A percentile compares a stretch with the other conserved stretches of the same genome.
Conservation (phyloP, 768 basidiomycete genomes). For the Calocybe indica region DNA sequence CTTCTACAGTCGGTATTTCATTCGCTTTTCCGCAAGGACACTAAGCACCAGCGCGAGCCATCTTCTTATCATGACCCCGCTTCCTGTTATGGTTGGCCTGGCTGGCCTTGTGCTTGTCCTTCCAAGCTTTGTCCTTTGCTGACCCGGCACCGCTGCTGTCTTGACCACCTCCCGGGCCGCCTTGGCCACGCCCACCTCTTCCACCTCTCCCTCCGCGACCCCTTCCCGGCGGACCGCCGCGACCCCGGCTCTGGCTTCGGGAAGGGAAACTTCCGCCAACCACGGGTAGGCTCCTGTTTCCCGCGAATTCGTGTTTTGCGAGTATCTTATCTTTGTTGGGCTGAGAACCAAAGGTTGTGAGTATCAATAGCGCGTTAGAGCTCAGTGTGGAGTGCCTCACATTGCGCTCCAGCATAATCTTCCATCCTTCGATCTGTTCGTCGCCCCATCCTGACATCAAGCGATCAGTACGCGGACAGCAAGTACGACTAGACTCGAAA, state of each 20-base stretch:
- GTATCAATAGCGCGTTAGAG: not conserved
- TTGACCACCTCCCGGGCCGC: constrained; percentile 31
- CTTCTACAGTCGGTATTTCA: too few species aligned
- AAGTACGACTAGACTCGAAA: not conserved
- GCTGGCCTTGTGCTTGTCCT: constrained; percentile 73
- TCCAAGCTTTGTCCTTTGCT: constrained; percentile 59
- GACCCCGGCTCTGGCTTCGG: constrained; percentile 7
- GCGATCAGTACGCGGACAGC: constrained; percentile 13
- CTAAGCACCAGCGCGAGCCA: constrained; percentile 52
- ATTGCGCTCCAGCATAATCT: constrained; percentile 82
- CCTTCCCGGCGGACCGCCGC: constrained; percentile 16
- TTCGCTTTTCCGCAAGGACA: too few species aligned
- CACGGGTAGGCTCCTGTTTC: constrained; percentile 35
- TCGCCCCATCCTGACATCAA: constrained; percentile 52
- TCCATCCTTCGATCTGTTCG: constrained; percentile 92
- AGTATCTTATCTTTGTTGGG: constrained; percentile 72
- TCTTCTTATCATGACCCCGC: constrained; percentile 86
- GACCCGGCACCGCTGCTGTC: constrained; percentile 28
- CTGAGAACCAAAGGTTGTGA: constrained; percentile 22
- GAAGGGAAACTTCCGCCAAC: constrained; percentile 3
- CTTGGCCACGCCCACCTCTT: constrained; percentile 34
- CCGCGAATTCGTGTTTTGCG: constrained; percentile 71
- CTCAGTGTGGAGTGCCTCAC: constrained; percentile 39
- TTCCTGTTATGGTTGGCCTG: constrained; percentile 70
- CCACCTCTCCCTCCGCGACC: constrained; percentile 32